Evolutionary conservation across 345 rosid genomes (phyloP).

Genomic region (Leavenworthia alabamica): DNA sequence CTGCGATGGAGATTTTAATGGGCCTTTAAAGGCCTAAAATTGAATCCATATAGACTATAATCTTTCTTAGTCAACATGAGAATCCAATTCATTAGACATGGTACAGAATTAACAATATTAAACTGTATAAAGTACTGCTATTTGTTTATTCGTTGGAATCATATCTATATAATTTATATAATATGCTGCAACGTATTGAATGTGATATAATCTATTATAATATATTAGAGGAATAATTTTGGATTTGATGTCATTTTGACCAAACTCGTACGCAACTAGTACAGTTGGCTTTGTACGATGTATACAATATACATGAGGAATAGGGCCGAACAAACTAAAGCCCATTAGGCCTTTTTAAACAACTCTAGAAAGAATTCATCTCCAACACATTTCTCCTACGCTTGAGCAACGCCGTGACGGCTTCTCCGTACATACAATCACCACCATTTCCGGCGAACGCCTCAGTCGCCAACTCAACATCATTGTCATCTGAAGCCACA

Average conservation of each 20-base stretch:
- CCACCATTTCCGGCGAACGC: constrained; percentile 22
- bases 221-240: constrained; percentile 11
- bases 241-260: constrained; percentile 15
- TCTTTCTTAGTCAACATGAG: not conserved
- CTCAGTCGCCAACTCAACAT: constrained; percentile 14
- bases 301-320: not conserved
- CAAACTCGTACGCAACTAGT: constrained; percentile 11
- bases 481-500: constrained; percentile 4
- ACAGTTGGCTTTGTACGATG: constrained; percentile 16
- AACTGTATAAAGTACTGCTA: no score
- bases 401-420: constrained; percentile 30
- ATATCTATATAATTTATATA: not conserved
- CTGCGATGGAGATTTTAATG: not conserved
- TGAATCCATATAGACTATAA: not conserved
- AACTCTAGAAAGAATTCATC: constrained; percentile 29
- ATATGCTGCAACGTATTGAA: constrained; percentile 1
- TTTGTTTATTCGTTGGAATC: constrained; percentile 7
- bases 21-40: constrained; percentile 7
- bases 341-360: not conserved
- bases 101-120: not conserved
- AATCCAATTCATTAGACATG: not conserved
- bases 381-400: constrained; percentile 35
- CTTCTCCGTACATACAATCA: constrained; percentile 34
- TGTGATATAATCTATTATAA: constrained; percentile 5
- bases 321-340: constrained; percentile 13